These are phyloP conservation scores for Eucalyptus sideroxylon DNA, from an alignment of 345 rosid species.

Conservation along the genomic window DNA sequence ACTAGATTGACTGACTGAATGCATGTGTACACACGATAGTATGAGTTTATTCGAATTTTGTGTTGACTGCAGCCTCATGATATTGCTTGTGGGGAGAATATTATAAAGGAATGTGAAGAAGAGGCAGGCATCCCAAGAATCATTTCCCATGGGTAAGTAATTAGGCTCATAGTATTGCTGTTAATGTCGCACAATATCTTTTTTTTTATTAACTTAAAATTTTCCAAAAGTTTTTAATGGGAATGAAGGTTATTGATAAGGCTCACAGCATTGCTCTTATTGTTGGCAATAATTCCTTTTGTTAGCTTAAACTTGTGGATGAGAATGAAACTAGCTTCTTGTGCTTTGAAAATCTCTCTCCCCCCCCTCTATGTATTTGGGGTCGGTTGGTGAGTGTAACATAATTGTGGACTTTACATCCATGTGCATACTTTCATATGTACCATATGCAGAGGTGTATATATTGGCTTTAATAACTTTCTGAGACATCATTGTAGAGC, in stretches of 20 bases:
- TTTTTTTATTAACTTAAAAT: neutral
- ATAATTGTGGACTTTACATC: neutral
- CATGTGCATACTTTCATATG: neutral
- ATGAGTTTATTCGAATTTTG: neutral
- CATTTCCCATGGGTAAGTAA: conserved; percentile 40
- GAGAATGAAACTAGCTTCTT: neutral
- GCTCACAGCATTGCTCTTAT: neutral
- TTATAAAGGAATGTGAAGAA: conserved; percentile 90
- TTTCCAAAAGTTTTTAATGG: neutral
- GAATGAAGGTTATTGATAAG: neutral
- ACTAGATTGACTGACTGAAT: neutral
- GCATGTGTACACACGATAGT: neutral
- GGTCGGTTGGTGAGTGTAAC: neutral
- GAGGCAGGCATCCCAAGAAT: conserved; percentile 78
- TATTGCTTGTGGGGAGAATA: conserved; percentile 62
- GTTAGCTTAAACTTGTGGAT: neutral
- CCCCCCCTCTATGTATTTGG: neutral
- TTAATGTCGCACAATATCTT: neutral
- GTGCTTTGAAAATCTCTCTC: neutral
- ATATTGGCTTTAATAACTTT: neutral
- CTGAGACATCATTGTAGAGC: conserved; percentile 27
- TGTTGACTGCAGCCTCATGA: conserved; percentile 60
- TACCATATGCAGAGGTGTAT: neutral
- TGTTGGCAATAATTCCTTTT: neutral
- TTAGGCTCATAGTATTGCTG: neutral